Conservation (phyloP, 345 rosid genomes). For the Citrus maxima region DNA sequence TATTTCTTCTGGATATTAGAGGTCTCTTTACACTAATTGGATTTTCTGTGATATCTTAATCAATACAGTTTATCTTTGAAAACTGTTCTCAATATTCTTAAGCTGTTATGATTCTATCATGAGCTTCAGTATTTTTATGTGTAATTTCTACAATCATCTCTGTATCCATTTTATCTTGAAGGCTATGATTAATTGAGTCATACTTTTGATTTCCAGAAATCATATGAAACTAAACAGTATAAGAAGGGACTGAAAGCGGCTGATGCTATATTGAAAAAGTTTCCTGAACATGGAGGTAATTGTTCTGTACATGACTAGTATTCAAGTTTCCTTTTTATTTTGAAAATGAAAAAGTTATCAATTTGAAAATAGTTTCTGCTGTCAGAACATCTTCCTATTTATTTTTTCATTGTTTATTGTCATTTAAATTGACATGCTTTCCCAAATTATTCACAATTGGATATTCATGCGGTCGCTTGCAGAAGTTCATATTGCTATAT, state of each 20-base stretch:
- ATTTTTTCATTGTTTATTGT: background rate
- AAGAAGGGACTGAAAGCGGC: slow-evolving; percentile 99
- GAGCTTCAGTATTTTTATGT: background rate
- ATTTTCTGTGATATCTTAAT: background rate
- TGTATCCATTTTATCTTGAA: background rate
- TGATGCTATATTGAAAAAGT: slow-evolving; percentile 89
- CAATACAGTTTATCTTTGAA: background rate
- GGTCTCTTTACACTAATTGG: background rate
- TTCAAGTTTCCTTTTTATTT: background rate
- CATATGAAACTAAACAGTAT: slow-evolving; percentile 96
- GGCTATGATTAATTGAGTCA: slow-evolving; percentile 2
- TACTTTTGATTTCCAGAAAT: slow-evolving; percentile 59
- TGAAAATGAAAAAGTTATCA: background rate
- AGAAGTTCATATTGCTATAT: background rate
- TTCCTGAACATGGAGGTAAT: slow-evolving; percentile 99
- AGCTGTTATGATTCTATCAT: background rate
- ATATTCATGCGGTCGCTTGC: background rate
- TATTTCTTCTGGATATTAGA: background rate
- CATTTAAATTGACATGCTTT: background rate
- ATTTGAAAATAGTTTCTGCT: background rate
- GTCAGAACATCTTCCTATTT: background rate
- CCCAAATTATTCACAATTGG: background rate
- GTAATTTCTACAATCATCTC: background rate
- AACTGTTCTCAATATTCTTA: background rate
- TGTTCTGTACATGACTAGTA: slow-evolving; percentile 1